These are phyloP conservation scores for Euryodendron excelsum DNA, from an alignment of 148 eudicot species.

Conservation along the genomic window DNA sequence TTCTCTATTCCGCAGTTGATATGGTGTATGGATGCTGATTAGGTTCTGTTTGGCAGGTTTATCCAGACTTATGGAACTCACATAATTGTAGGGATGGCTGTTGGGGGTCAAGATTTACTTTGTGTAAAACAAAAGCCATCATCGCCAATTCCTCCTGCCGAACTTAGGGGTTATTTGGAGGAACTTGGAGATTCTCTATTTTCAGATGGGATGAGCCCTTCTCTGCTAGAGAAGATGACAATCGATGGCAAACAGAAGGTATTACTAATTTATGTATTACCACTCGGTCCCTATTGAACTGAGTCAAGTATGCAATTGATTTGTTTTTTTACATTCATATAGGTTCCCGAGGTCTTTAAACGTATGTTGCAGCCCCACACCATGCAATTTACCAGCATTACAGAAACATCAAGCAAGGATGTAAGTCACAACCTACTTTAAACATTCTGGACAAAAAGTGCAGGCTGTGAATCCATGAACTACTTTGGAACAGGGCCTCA, in stretches of 20 bases:
- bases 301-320: neutral
- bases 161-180: conserved; percentile 74
- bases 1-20: neutral
- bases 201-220: conserved; percentile 66
- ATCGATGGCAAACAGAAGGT: conserved; percentile 65
- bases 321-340: neutral
- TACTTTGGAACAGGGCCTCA: conserved; percentile 66
- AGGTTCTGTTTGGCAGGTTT: conserved; percentile 62
- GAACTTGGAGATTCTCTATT: conserved; percentile 90
- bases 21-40: conserved; percentile 24
- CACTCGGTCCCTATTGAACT: neutral
- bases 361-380: conserved; percentile 76
- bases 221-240: conserved; percentile 49
- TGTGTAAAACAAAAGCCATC: conserved; percentile 79
- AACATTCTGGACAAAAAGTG: conserved; percentile 10
- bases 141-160: conserved; percentile 61
- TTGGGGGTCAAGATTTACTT: conserved; percentile 94
- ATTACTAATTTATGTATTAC: neutral
- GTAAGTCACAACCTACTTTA: conserved; percentile 42
- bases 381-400: conserved; percentile 71
- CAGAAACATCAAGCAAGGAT: conserved; percentile 88
- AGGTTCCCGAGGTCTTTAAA: conserved; percentile 85
- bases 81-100: conserved; percentile 79
- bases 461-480: conserved; percentile 6
- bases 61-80: conserved; percentile 88